Base-by-base conservation (phyloP, 192 early-diverging fungal species). In the Coemansia sp. region DNA sequence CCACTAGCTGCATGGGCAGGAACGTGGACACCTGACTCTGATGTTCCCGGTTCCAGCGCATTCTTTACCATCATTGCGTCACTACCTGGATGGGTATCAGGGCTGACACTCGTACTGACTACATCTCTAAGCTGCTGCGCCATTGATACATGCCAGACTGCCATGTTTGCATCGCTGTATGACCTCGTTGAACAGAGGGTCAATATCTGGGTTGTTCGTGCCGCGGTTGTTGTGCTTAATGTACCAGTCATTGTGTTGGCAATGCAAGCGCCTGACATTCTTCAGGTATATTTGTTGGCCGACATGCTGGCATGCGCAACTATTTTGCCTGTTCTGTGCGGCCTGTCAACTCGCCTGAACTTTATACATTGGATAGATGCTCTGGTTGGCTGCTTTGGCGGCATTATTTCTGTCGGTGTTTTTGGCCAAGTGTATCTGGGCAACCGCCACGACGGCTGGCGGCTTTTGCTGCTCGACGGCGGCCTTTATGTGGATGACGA, bases 141-240 rank as follows among this genome's bases (percentile, higher is more conserved):
- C 31, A 85, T 87, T 10, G 89, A 90, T 60, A 89, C 87, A 11
- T 72, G 87, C 62, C 89, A 90, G 66, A 84, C 83, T n/a, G 89
- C 83, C 25, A 76, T 90, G 73, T 84, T 85, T 55, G 82, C 84
- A 11, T 89, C 88, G 25, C 55, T 89, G 17, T 84, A 83, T 26
- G 87, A 88, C 36, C 60, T 86, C 5, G 74, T 74, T 37, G 67
- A 83, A 34, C 67, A 84, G 57, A 68, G 52, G 49, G 60, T 84
- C 57, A 69, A 25, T 42, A 70, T 86, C 28, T 72, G 72, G 66
- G 75, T 71, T 21, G 75, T 75, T 36, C 75, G 85, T 21, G 66
- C 63, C 15, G 59, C 63, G 0, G 79, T 79, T 12, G 56, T 84
- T 26, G 15, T 84, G 5, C 57, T 86, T 46, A 86, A 84, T 56